phyloP scores from a whole-genome alignment of 1,139 yeast species.

The Debaryomycetaceae sp. region DNA sequence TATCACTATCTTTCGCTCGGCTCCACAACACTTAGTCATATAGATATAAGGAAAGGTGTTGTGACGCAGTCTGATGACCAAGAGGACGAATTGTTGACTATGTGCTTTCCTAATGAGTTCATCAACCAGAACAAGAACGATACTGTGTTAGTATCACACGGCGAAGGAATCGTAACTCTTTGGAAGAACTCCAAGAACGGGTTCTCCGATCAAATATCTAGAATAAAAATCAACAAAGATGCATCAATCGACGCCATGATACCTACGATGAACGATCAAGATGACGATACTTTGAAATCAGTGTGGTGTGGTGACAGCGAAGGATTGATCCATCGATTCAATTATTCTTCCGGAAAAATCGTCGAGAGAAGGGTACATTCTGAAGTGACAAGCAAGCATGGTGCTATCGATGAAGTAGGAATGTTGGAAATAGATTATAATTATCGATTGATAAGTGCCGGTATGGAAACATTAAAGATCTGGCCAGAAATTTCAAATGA shows the following conservation, averaged over 20 bases:
- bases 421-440: slow-evolving; percentile 75
- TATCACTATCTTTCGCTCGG: slow-evolving; percentile 82
- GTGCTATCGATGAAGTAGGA: slow-evolving; percentile 58
- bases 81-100: slow-evolving; percentile 83
- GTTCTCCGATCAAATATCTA: slow-evolving; percentile 74
- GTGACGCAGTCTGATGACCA: slow-evolving; percentile 76
- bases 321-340: slow-evolving; percentile 69
- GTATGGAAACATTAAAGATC: slow-evolving; percentile 74
- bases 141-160: slow-evolving; percentile 71
- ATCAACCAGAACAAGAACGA: slow-evolving; percentile 53
- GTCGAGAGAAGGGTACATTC: slow-evolving; percentile 69
- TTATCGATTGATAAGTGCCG: slow-evolving; percentile 75
- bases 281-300: slow-evolving; percentile 44
- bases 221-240: slow-evolving; percentile 66
- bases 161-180: slow-evolving; percentile 88
- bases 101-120: slow-evolving; percentile 57
- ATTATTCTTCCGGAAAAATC: slow-evolving; percentile 61
- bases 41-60: slow-evolving; percentile 74
- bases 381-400: slow-evolving; percentile 37
- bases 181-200: slow-evolving; percentile 75
- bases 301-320: slow-evolving; percentile 87
- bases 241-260: slow-evolving; percentile 78
- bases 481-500: slow-evolving; percentile 46
- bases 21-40: slow-evolving; percentile 73
- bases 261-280: slow-evolving; percentile 71